Evolutionary conservation across 129 eudicot species (phyloP), one percentile per base, ranked within the genome.

Genomic region (Cynara cardunculus): DNA sequence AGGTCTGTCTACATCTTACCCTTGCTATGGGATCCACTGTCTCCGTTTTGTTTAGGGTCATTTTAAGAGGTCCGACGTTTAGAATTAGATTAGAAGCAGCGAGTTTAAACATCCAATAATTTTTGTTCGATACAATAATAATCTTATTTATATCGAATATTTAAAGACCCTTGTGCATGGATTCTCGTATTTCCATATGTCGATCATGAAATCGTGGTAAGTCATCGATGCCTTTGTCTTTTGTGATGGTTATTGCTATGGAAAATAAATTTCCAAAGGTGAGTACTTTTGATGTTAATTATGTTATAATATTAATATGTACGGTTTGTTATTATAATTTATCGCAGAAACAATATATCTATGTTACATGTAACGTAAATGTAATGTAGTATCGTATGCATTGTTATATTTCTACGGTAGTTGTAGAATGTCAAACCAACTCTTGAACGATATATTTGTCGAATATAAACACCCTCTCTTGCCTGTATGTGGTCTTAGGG

Each of bases 41-140:
- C 1, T 13, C 56, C n/a, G 4, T 44, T 44, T 13, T 14, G 56
- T 44, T 81, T 64, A 64, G 37, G 69, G 69, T 25, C 74, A 30
- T 67, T 46, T 35, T 24, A 49, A 41, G 76, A 67, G 61, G 74
- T 66, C 11, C 21, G 24, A 44, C 28, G 6, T 37, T 16, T 31
- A 67, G 76, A 24, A 22, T 28, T 79, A 73, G 73, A 80, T 80
- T 73, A 73, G 84, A 80, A 34, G 80, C 19, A 6, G 62, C 9
- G 64, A 67, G 31, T 39, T 39, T 62, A 13, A 37, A n/a, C n/a
- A 67, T 53, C 61, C 44, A 82, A 82, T 75, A 46, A 32, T 82
- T 68, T 70, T 56, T 76, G 0, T 82, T 49, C 25, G 62, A 53
- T 53, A 53, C 8, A 16, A 53, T 16, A 22, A 16, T 16, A 49